Base-by-base conservation (phyloP, 2,329 filamentous ascomycete species). In the Drechslera avenae region DNA sequence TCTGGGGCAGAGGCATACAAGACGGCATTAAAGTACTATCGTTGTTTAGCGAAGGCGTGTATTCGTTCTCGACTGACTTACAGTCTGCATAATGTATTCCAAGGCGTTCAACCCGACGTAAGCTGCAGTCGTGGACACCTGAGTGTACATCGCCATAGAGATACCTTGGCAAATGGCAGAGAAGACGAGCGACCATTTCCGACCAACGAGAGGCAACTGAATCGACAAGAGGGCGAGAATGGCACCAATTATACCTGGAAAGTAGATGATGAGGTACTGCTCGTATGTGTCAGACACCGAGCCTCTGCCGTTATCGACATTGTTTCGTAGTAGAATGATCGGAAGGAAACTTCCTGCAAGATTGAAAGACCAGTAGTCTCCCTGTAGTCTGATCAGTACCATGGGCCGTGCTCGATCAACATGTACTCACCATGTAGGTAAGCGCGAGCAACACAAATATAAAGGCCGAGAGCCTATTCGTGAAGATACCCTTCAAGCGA, bases 281-380 rank as follows among this genome's bases (percentile, higher is more conserved):
- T 63, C 44, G 30, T 68, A 68, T 9, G 65, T 68, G 26, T 64
- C 58, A 12, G 55, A 46, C 3, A 68, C 65, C 14, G 56, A 52
- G 19, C 60, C 60, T 14, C 49, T 59, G 28, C 64, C 64, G 8
- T 50, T 52, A 1, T 53, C 54, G 5, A 68, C 64, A n/a, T 68
- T 68, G 55, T 68, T 67, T n/a, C 60, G 60, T 7, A 66, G 44
- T 14, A 68, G 39, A 13, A 68, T 68, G 39, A 68, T 61, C 3
- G 65, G 65, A 1, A 68, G 51, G 46, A 66, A 68, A 18, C 44
- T 37, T 3, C 65, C 63, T 14, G 64, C 65, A 3, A 68, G 55
- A 19, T 68, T 68, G 49, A 68, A 68, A 7, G 65, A 68, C 64
- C 65, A 68, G 59, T 68, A 68, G 31, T 68, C 62, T n/a, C 65